Evolutionary conservation across 208 protist genomes (phyloP), one percentile per base, ranked within the genome.

Genomic region (Vickermania spadyakhi): DNA sequence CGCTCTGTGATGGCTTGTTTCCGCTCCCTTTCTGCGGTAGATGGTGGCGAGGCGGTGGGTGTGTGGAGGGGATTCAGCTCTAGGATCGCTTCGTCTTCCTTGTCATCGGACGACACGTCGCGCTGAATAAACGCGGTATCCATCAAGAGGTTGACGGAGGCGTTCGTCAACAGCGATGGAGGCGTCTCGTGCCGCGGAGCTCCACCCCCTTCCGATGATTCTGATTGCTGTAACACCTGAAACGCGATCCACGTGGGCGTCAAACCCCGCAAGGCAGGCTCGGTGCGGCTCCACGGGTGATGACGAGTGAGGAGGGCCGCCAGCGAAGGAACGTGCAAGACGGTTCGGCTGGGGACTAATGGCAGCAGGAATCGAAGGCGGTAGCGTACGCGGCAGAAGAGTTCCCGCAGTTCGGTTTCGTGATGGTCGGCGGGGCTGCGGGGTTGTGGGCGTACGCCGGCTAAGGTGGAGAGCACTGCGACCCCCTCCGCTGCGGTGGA

Each of bases 351-450:
- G 2, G 86, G 79, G 28, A 89, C 54, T 27, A 93, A 31, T 1
- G 86, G 86, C 4, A 93, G 70, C 0, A 93, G 60, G 56, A 84
- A 85, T 18, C 82, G 72, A 51, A 80, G 84, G 5, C 70, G 30
- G 63, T 66, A 72, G 54, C 67, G 62, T 26, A 88, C 52, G 45
- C 73, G 76, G 30, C 52, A 55, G 0, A 88, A n/a, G 29, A 89
- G 57, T 22, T 55, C 58, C 22, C 66, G 56, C 60, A 84, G 75
- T n/a, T n/a, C n/a, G n/a, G n/a, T n/a, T n/a, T n/a, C n/a, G n/a
- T n/a, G n/a, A n/a, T n/a, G n/a, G n/a, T n/a, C n/a, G n/a, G n/a
- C n/a, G n/a, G n/a, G n/a, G n/a, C n/a, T n/a, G n/a, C n/a, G n/a
- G n/a, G n/a, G n/a, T n/a, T n/a, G n/a, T n/a, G n/a, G n/a, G n/a